Percentiles rank a stretch among this genome's conserved stretches.
Conservation (phyloP, 2,329 filamentous ascomycete genomes). For the Colletotrichum abscissum region DNA sequence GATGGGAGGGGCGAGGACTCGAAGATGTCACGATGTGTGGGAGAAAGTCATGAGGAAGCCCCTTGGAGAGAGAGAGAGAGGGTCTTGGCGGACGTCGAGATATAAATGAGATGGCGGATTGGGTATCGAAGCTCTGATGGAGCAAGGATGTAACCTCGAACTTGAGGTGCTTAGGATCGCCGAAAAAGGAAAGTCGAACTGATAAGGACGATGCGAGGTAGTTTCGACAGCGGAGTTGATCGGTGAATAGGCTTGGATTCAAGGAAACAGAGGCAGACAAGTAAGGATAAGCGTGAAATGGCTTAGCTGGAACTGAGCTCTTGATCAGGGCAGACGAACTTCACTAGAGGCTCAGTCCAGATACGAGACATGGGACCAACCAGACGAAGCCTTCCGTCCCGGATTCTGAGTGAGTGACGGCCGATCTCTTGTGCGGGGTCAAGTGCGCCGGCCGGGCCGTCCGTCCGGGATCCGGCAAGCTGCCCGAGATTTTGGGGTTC, state of each 20-base stretch:
- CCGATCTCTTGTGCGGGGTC: slow-evolving; percentile 30
- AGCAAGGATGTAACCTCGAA: slow-evolving; percentile 1
- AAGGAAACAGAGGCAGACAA: neutral
- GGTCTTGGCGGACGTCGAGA: neutral
- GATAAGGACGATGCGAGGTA: neutral
- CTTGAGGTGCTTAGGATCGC: neutral
- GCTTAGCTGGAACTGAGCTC: neutral
- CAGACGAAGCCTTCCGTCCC: neutral
- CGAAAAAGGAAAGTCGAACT: slow-evolving; percentile 10
- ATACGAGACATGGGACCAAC: slow-evolving; percentile 9
- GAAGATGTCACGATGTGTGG: neutral
- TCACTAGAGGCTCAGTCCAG: neutral
- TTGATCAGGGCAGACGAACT: neutral
- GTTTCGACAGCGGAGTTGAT: neutral
- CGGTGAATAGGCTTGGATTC: neutral
- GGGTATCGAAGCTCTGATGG: neutral
- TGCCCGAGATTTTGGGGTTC: neutral
- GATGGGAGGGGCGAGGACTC: no score
- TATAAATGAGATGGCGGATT: neutral
- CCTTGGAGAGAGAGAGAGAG: neutral
- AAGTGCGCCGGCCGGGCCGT: neutral
- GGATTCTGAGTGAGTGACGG: neutral
- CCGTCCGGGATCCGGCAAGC: neutral
- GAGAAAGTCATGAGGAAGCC: neutral
- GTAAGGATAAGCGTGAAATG: neutral